A percentile compares a stretch with the other conserved stretches of the same genome.
phyloP scores from a whole-genome alignment of 768 basidiomycete species.

The Saitozyma podzolica region DNA sequence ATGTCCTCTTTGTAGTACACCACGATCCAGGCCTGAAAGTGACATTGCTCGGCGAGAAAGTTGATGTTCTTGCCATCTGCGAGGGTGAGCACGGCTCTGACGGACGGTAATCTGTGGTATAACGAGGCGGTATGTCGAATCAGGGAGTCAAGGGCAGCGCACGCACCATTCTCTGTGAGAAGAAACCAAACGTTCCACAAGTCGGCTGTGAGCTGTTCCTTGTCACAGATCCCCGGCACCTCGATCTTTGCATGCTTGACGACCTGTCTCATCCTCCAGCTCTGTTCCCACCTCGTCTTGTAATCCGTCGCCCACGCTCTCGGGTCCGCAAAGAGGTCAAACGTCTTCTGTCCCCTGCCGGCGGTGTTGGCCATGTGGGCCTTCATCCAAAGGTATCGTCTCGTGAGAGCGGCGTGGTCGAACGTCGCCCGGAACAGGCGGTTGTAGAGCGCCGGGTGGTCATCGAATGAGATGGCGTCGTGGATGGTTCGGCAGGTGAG shows the following conservation, averaged over 20 bases:
- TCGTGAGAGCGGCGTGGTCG: constrained; percentile 37
- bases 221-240: constrained; percentile 18
- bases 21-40: constrained; percentile 37
- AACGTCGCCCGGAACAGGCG: constrained; percentile 44
- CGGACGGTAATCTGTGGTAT: neutral
- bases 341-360: constrained; percentile 14
- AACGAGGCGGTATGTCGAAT: neutral
- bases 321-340: constrained; percentile 41
- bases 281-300: constrained; percentile 33
- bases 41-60: constrained; percentile 39
- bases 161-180: constrained; percentile 49
- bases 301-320: constrained; percentile 45
- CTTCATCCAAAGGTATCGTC: constrained; percentile 43
- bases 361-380: constrained; percentile 14
- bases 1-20: constrained; percentile 47
- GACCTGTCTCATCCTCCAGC: constrained; percentile 30
- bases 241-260: constrained; percentile 10
- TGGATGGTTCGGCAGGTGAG: constrained; percentile 29
- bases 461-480: constrained; percentile 29
- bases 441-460: constrained; percentile 44
- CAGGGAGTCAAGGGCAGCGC: neutral
- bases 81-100: constrained; percentile 1
- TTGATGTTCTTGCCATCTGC: constrained; percentile 45
- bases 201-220: constrained; percentile 27
- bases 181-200: constrained; percentile 51